Evolutionary conservation across 2,329 filamentous ascomycete species (phyloP), one percentile per base, ranked within the genome.

Genomic region (Paraphoma chrysanthemicola): DNA sequence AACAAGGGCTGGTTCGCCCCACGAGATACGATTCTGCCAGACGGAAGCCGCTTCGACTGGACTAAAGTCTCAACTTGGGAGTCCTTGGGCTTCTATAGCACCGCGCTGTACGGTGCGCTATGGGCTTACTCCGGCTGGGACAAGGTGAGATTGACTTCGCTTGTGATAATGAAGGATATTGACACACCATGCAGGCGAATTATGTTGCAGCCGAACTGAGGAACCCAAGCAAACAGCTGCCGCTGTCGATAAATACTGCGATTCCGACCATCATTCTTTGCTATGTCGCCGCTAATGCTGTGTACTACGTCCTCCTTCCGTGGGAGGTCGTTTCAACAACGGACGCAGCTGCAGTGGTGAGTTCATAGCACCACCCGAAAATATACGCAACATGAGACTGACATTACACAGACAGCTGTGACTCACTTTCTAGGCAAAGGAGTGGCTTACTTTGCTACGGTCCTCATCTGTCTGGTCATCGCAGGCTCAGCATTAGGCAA

Each of bases 271-370:
- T 88, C 39, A 83, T 88, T 0, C 47, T 84, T 0, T 87, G 85
- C 62, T 89, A 88, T 66, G 78, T 89, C 14, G 77, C 82, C 0
- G 82, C 86, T 0, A 89, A 89, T 60, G 80, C 85, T 0, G 83
- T 85, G 2, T 89, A 89, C 73, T 89, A 89, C 60, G 76, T 89
- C 8, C 73, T 89, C 1, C 77, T 89, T 0, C 86, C 87, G 0
- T 88, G 86, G 86, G 71, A 81, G 41, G 74, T 85, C 0, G 78
- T 89, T 0, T 84, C 85, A 0, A 83, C 80, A 0, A 88, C 86
- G 0, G 86, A 89, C 56, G 88, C 85, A 18, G 84, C 88, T 1
- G 87, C 86, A 1, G 86, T 89, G 47, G 85, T 88, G 75, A 75
- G 78, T 73, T 56, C 23, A 18, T 14, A 17, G 8, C 12, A n/a